These are phyloP conservation scores for Galeopsis tetrahit DNA, from an alignment of 257 asterid species.

Conservation along the genomic window DNA sequence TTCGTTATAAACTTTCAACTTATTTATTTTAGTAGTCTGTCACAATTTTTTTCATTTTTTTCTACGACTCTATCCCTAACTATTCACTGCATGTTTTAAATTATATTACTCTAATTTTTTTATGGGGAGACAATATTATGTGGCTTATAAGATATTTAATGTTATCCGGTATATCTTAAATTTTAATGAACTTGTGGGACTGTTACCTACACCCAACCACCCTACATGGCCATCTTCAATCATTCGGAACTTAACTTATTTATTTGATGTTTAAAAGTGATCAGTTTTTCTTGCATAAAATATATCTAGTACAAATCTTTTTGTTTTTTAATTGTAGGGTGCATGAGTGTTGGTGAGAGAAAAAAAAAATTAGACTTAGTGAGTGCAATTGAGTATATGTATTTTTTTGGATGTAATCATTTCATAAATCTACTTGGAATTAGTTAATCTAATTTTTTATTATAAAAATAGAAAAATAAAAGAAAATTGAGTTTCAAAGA, in stretches of 20 bases:
- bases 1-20: not conserved
- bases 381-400: not conserved
- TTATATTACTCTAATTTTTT: no score
- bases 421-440: no score
- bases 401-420: no score
- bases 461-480: no score
- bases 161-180: not conserved
- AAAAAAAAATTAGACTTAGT: not conserved
- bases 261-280: not conserved
- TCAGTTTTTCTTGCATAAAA: not conserved
- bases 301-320: not conserved
- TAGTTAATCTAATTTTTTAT: no score
- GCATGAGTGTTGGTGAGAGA: not conserved
- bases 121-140: not conserved
- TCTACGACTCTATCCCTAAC: no score
- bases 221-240: not conserved
- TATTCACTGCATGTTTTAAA: no score
- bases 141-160: not conserved
- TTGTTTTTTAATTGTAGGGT: not conserved
- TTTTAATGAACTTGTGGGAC: conserved; percentile 3
- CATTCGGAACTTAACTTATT: not conserved
- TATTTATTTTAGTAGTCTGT: no score
- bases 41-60: not conserved
- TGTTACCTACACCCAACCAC: conserved; percentile 17
- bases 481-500: no score